Percentiles rank a stretch among this genome's conserved stretches.
These are phyloP conservation scores for Suillus hirtellus DNA, from an alignment of 768 basidiomycete genomes.

Conservation along the genomic window DNA sequence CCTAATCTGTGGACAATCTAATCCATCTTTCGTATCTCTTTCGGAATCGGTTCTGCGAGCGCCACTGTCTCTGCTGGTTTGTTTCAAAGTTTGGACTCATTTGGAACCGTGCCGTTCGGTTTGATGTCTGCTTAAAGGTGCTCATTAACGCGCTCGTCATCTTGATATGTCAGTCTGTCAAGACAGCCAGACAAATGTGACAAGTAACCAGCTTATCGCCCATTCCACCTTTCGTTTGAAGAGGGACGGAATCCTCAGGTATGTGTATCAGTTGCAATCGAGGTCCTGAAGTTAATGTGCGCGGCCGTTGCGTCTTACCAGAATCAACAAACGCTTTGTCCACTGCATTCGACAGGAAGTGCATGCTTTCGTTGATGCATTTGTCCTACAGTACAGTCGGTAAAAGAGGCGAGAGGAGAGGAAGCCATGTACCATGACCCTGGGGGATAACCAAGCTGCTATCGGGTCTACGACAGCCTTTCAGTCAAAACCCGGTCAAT, in stretches of 20 bases:
- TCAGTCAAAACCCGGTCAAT: too few relatives aligned
- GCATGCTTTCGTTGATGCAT: slow-evolving; percentile 32
- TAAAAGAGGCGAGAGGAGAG: too few relatives aligned
- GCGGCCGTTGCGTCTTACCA: slow-evolving; percentile 9
- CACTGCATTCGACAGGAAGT: slow-evolving; percentile 71
- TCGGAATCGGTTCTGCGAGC: neutral
- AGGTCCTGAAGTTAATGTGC: neutral
- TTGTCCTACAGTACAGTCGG: neutral
- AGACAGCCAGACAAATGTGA: neutral
- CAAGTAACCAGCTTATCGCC: neutral
- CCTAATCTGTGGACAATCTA: neutral
- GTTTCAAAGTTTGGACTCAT: neutral
- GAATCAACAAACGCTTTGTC: slow-evolving; percentile 49
- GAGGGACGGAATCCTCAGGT: slow-evolving; percentile 57
- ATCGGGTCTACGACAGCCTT: too few relatives aligned
- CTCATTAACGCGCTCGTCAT: too few relatives aligned
- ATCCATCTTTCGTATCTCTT: neutral
- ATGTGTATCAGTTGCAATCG: slow-evolving; percentile 19
- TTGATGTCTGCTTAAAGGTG: too few relatives aligned
- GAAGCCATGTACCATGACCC: too few relatives aligned
- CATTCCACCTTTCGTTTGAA: slow-evolving; percentile 56
- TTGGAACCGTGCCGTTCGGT: neutral
- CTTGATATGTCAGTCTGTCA: too few relatives aligned
- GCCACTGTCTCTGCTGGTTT: neutral
- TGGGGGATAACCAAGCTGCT: too few relatives aligned